Evolutionary conservation across 805 yeast species (phyloP), one percentile per base, ranked within the genome.

Genomic region (Lipomyces japonicus): DNA sequence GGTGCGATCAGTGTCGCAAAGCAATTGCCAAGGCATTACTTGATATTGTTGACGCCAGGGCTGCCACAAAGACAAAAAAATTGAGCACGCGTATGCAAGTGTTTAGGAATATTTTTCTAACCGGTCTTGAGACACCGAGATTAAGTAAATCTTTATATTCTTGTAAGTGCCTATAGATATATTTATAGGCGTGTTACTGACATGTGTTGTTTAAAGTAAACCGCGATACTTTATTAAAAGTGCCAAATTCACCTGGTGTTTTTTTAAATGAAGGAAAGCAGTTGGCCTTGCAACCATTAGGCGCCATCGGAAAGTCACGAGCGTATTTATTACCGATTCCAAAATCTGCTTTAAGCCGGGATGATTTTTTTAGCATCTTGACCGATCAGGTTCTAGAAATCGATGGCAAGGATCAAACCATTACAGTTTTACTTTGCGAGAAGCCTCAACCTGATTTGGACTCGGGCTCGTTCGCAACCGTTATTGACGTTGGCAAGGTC

Each of bases 1-100:
- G 98, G 98, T 91, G 98, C 68, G 86, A 82, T 53, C 97, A 91
- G 65, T 69, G 90, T 34, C 75, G 97, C 45, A 72, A 76, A 45
- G 77, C 75, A 14, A 57, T 91, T 1, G 82, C 86, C 6, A 69
- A 69, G 43, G 70, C 81, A 0, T 62, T 93, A 32, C 68, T 85
- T 41, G 83, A 78, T 26, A 71, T 84, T 10, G 76, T 79, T 34
- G 85, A 87, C 60, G 68, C 65, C 22, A 55, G 63, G 0, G 64
- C 72, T 0, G 71, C 80, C 0, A 37, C 51, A 16, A 60, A 68
- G 18, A 85, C 93, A 0, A 70, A 71, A 44, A 65, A 79, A 0
- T 67, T 86, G 23, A 61, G 62, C 0, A 68, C 73, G 31, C 72
- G 96, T 63, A 81, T 90, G 85, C 48, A 63, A 1, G 64, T 78